Evolutionary conservation across 2,329 filamentous ascomycete genomes (phyloP).

Genomic region (Ophiostoma piceae): DNA sequence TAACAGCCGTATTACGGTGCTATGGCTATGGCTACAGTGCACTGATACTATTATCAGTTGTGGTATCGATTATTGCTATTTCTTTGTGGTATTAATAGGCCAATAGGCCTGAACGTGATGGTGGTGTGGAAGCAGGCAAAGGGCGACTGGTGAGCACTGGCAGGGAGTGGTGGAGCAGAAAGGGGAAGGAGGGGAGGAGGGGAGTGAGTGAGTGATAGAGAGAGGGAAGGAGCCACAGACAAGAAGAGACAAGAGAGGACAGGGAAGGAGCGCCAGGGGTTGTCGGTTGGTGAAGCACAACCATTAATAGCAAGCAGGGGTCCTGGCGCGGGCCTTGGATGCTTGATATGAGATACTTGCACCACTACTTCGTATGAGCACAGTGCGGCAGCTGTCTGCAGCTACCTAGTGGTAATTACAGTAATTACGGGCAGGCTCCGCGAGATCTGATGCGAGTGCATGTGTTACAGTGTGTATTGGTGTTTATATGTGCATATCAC

Average conservation of each 20-base stretch:
- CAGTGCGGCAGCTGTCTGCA: not conserved
- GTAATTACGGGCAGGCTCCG: conserved; percentile 11
- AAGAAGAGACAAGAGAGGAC: conserved; percentile 13
- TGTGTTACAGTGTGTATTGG: not conserved
- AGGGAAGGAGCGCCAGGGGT: conserved; percentile 15
- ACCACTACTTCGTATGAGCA: not conserved
- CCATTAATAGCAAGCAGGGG: conserved; percentile 10
- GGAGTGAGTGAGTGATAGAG: conserved; percentile 2
- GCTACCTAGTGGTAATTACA: not conserved
- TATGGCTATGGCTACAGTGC: not conserved
- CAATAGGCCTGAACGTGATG: not conserved
- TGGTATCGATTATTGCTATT: not conserved
- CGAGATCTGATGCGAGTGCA: not conserved
- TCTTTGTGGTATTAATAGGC: not conserved
- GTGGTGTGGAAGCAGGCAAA: not conserved
- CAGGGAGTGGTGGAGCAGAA: conserved; percentile 9
- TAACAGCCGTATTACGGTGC: conserved; percentile 3
- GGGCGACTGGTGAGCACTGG: not conserved
- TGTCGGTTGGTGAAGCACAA: conserved; percentile 20
- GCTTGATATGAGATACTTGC: not conserved
- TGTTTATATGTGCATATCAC: not conserved
- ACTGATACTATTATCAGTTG: not conserved
- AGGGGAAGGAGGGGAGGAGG: conserved; percentile 17
- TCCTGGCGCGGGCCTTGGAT: conserved; percentile 8
- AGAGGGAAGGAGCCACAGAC: conserved; percentile 9